Evolutionary conservation across 805 yeast genomes (phyloP).

Genomic region (Myxozyma geophila): DNA sequence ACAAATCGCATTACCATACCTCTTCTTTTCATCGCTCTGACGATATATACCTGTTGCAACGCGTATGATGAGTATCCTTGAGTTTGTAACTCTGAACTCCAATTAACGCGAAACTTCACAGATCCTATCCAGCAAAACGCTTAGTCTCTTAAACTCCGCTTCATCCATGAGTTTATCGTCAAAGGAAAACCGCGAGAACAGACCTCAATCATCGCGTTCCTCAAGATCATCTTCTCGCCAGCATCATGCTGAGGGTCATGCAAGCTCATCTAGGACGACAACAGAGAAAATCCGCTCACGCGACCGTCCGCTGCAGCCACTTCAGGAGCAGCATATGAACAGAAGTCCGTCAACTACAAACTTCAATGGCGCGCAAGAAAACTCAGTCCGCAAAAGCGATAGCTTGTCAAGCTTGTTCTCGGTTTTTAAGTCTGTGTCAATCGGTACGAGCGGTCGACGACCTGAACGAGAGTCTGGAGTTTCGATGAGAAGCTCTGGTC

Average conservation of each 20-base stretch:
- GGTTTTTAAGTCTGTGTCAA: conserved; percentile 9
- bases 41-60: too few species aligned
- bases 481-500: neutral
- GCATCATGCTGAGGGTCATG: neutral
- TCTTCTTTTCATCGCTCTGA: too few species aligned
- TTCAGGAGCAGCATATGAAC: conserved; percentile 1
- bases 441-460: neutral
- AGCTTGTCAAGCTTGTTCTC: conserved; percentile 16
- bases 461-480: conserved; percentile 10
- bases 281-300: neutral
- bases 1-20: too few species aligned
- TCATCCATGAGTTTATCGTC: neutral
- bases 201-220: neutral
- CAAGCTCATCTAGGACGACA: neutral
- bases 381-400: conserved; percentile 10
- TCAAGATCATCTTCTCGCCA: conserved; percentile 1
- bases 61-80: too few species aligned
- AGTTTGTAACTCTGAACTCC: too few species aligned
- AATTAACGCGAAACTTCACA: too few species aligned
- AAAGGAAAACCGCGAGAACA: neutral
- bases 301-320: neutral
- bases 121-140: too few species aligned
- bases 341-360: neutral
- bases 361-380: neutral
- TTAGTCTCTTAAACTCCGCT: neutral